Percentiles rank a stretch among this genome's conserved stretches.
Evolutionary conservation across 176 grass and related monocot genomes (phyloP).

Genomic region (Rhynchospora breviuscula): DNA sequence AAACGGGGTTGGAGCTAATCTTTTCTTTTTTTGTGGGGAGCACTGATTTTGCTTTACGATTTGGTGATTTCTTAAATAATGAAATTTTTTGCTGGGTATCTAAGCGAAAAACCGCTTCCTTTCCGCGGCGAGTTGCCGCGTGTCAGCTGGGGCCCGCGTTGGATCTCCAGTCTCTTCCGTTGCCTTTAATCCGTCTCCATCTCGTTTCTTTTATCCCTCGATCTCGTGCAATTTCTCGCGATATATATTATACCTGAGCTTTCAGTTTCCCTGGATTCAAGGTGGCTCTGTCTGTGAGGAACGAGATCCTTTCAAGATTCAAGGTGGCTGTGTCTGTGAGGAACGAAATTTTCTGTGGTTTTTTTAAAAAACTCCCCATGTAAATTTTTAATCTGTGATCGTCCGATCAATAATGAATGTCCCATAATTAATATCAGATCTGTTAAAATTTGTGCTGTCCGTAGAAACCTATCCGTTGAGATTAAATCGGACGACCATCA

Average conservation of each 20-base stretch:
- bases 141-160: neutral
- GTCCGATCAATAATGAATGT: too few relatives aligned
- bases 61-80: neutral
- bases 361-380: too few relatives aligned
- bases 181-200: neutral
- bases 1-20: neutral
- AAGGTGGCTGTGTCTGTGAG: too few relatives aligned
- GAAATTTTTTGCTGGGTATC: neutral
- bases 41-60: neutral
- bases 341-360: too few relatives aligned
- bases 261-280: neutral
- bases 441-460: too few relatives aligned
- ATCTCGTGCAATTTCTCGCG: constrained; percentile 12
- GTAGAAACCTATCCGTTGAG: too few relatives aligned
- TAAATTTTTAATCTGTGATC: too few relatives aligned
- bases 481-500: too few relatives aligned
- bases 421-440: too few relatives aligned
- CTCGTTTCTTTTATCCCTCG: neutral
- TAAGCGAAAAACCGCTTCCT: neutral
- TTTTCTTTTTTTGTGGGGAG: neutral
- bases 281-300: neutral
- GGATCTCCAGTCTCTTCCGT: constrained; percentile 2
- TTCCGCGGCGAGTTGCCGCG: constrained; percentile 29
- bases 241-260: constrained; percentile 1
- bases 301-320: too few relatives aligned